Conservation (phyloP, 495 filamentous ascomycete species). For the Penicillium lagena region DNA sequence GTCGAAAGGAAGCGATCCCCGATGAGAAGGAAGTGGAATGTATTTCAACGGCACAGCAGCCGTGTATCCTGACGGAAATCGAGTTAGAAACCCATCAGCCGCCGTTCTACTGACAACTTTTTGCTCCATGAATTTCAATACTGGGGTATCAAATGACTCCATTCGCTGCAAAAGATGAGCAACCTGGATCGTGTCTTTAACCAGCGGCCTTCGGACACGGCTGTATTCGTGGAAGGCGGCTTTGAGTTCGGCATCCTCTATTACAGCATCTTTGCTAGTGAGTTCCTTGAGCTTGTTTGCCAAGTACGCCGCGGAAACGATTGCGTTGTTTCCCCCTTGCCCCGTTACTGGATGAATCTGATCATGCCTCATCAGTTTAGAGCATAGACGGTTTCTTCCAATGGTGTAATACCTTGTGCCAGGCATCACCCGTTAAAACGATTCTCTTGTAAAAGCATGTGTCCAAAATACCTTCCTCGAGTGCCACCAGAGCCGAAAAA, state of each 20-base stretch:
- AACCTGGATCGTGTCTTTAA: background rate
- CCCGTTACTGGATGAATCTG: slow-evolving; percentile 19
- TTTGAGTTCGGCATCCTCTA: background rate
- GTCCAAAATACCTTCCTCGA: slow-evolving; percentile 34
- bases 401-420: slow-evolving; percentile 28
- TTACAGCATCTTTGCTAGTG: background rate
- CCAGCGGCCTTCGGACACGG: background rate
- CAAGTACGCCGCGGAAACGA: slow-evolving; percentile 29
- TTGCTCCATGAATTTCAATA: slow-evolving; percentile 1
- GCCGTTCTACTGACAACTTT: background rate
- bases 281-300: slow-evolving; percentile 17
- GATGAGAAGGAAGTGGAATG: slow-evolving; percentile 1
- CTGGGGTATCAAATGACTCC: slow-evolving; percentile 1
- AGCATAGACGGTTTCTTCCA: background rate
- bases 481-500: slow-evolving; percentile 11
- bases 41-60: background rate
- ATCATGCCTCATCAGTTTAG: background rate
- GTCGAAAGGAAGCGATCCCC: background rate
- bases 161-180: background rate
- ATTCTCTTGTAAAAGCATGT: slow-evolving; percentile 27
- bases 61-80: too few species aligned
- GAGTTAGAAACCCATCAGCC: too few species aligned
- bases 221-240: slow-evolving; percentile 1
- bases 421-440: slow-evolving; percentile 34
- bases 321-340: slow-evolving; percentile 32